These are phyloP conservation scores for Tricholoma hemisulphureum DNA, from an alignment of 768 basidiomycete genomes.

Conservation along the genomic window DNA sequence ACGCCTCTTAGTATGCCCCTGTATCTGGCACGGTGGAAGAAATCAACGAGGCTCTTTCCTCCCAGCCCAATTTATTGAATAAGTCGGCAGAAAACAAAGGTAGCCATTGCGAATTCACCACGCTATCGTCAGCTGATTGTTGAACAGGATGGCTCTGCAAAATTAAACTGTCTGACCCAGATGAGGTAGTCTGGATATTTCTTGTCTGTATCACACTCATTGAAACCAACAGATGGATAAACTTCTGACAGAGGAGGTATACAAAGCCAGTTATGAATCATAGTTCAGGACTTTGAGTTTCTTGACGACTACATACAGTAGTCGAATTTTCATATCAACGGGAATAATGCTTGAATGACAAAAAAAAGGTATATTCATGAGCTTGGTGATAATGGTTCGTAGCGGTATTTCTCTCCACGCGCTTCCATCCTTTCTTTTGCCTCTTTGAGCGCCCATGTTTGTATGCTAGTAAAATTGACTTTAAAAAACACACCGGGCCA, in stretches of 20 bases:
- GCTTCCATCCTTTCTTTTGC: constrained; percentile 90
- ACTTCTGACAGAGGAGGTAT: constrained; percentile 75
- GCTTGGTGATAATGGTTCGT: constrained; percentile 53
- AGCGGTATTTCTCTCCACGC: constrained; percentile 86
- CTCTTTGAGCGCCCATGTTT: constrained; percentile 89
- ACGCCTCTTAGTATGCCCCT: constrained; percentile 73
- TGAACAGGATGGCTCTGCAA: constrained; percentile 91
- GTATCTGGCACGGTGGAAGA: constrained; percentile 80
- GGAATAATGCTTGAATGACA: background rate
- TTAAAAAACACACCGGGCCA: background rate
- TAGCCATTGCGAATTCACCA: constrained; percentile 30
- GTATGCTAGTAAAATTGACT: constrained; percentile 56
- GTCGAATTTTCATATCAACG: background rate
- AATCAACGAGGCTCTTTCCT: constrained; percentile 70
- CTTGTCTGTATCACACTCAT: background rate
- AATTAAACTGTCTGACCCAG: constrained; percentile 74
- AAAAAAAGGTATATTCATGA: constrained; percentile 21
- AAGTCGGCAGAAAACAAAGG: constrained; percentile 83
- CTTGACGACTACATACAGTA: background rate
- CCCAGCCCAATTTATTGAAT: constrained; percentile 80
- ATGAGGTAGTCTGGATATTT: constrained; percentile 54
- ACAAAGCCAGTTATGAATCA: constrained; percentile 46
- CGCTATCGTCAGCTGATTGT: background rate
- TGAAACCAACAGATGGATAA: constrained; percentile 52
- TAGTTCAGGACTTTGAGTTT: constrained; percentile 8